Evolutionary conservation across 352 stramenopile genomes (phyloP).

Genomic region (Elongisporangium senticosum): DNA sequence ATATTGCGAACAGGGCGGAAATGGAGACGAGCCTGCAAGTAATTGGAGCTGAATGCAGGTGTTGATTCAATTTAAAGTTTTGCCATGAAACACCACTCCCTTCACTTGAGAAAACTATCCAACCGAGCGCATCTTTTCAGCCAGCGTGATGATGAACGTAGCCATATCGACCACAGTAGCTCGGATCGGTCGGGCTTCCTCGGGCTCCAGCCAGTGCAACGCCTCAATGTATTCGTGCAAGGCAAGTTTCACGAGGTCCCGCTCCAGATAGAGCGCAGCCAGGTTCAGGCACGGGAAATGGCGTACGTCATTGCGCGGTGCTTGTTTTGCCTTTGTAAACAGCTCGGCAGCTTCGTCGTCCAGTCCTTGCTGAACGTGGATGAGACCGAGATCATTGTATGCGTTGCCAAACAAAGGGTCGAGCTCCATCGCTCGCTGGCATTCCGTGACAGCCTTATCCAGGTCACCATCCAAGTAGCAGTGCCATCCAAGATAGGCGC

Average conservation of each 20-base stretch:
- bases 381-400: slow-evolving; percentile 70
- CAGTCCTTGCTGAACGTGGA: slow-evolving; percentile 52
- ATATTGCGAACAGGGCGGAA: slow-evolving; percentile 54
- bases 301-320: slow-evolving; percentile 59
- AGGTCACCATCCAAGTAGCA: slow-evolving; percentile 60
- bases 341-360: slow-evolving; percentile 50
- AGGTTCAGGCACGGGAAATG: slow-evolving; percentile 65
- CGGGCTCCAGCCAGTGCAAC: slow-evolving; percentile 57
- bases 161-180: slow-evolving; percentile 67
- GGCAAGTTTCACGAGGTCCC: slow-evolving; percentile 54
- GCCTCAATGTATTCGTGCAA: slow-evolving; percentile 75
- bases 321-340: slow-evolving; percentile 55
- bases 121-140: slow-evolving; percentile 22
- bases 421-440: slow-evolving; percentile 53
- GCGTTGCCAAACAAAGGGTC: slow-evolving; percentile 62
- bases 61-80: background rate
- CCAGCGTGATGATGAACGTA: slow-evolving; percentile 50
- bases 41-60: slow-evolving; percentile 12
- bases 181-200: slow-evolving; percentile 49
- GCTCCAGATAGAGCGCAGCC: slow-evolving; percentile 52
- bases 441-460: slow-evolving; percentile 44
- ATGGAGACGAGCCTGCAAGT: slow-evolving; percentile 39
- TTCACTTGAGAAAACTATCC: slow-evolving; percentile 10
- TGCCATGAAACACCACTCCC: background rate
- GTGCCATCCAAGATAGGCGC: slow-evolving; percentile 64